Percentiles rank a stretch among this genome's conserved stretches.
Conservation (phyloP, 768 basidiomycete genomes). For the Termitomyces sp. region DNA sequence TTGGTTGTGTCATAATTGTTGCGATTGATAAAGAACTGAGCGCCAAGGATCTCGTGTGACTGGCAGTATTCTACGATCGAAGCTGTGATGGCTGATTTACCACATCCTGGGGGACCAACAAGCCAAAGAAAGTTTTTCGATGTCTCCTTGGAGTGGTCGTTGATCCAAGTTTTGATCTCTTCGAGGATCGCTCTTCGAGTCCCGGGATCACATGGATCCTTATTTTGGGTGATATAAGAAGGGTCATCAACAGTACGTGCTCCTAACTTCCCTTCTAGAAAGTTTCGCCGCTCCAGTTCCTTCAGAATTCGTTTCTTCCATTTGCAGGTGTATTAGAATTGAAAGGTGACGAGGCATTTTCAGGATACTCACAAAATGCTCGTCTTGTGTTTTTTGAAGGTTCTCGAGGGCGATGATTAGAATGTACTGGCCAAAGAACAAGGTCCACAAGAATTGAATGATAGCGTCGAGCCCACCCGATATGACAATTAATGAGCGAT, state of each 20-base stretch:
- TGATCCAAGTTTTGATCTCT: not conserved
- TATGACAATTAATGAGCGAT: no score
- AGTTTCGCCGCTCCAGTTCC: not conserved
- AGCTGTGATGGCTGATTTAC: constrained; percentile 11
- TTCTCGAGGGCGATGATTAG: constrained; percentile 4
- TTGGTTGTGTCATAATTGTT: constrained; percentile 1
- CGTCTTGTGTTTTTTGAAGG: not conserved
- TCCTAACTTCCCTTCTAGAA: not conserved
- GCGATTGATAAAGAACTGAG: not conserved
- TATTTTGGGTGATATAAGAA: not conserved
- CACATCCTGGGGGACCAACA: constrained; percentile 2
- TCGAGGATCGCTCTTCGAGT: not conserved
- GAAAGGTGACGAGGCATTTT: no score
- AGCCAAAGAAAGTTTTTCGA: constrained; percentile 10
- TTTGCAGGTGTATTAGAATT: not conserved
- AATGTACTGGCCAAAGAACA: not conserved
- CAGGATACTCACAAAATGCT: not conserved
- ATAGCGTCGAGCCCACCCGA: not conserved
- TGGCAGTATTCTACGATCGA: constrained; percentile 5
- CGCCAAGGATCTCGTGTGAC: constrained; percentile 1
- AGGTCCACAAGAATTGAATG: not conserved
- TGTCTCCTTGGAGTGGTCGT: not conserved
- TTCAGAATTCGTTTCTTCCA: not conserved
- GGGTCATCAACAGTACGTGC: not conserved
- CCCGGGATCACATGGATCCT: not conserved